Evolutionary conservation across 176 grass and related monocot genomes (phyloP).

Genomic region (Musa schizocarpa): DNA sequence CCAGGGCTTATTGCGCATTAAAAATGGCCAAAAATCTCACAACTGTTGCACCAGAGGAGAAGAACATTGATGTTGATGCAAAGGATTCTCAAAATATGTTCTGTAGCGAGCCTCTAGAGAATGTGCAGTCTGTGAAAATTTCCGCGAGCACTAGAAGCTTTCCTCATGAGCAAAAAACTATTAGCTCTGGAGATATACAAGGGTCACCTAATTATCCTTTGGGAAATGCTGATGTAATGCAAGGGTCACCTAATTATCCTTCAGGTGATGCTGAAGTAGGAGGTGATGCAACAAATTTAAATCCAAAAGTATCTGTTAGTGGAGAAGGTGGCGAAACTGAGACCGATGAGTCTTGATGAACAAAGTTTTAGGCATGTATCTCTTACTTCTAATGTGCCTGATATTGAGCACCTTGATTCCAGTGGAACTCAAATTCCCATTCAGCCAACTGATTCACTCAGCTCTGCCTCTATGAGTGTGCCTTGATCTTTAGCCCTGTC

Average conservation of each 20-base stretch:
- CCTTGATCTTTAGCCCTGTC: constrained; percentile 63
- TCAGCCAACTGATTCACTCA: constrained; percentile 47
- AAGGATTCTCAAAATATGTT: constrained; percentile 64
- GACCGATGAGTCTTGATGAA: constrained; percentile 31
- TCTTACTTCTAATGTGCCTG: neutral
- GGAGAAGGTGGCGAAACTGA: constrained; percentile 40
- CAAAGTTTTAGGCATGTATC: constrained; percentile 27
- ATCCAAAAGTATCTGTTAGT: constrained; percentile 33
- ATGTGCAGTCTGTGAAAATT: constrained; percentile 67
- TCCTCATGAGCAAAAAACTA: constrained; percentile 79
- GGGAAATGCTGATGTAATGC: no score
- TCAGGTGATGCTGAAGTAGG: constrained; percentile 39
- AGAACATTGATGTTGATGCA: constrained; percentile 38
- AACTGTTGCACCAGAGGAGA: constrained; percentile 48
- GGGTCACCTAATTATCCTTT: no score
- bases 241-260: constrained; percentile 28
- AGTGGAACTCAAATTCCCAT: constrained; percentile 40
- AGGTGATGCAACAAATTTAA: constrained; percentile 29
- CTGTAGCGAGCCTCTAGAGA: constrained; percentile 60
- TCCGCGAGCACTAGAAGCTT: constrained; percentile 55
- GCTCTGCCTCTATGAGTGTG: constrained; percentile 50
- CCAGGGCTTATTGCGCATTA: constrained; percentile 83
- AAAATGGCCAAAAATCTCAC: constrained; percentile 88
- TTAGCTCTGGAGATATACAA: constrained; percentile 56
- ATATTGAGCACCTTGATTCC: constrained; percentile 17